These are phyloP conservation scores for Agrocybe praecox DNA, from an alignment of 768 basidiomycete genomes.

Conservation along the genomic window DNA sequence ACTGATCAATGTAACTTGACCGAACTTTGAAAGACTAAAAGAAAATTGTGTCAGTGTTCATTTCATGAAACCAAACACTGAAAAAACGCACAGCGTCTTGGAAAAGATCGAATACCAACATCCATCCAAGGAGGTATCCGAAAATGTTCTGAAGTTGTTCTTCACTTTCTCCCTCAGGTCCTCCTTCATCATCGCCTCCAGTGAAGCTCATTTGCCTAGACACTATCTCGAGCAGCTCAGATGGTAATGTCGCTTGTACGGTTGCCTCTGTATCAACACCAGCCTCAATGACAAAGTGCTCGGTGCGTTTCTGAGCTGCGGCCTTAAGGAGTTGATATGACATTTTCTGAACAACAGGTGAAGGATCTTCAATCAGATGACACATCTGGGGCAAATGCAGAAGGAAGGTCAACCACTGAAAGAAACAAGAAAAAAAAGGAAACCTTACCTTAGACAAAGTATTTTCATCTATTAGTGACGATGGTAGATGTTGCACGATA, in stretches of 20 bases:
- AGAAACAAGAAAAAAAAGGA: too few species aligned
- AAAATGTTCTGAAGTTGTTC: conserved; percentile 46
- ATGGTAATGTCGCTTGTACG: conserved; percentile 47
- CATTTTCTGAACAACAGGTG: conserved; percentile 69
- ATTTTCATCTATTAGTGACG: conserved; percentile 59
- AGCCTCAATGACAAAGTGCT: conserved; percentile 84
- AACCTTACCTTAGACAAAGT: conserved; percentile 62
- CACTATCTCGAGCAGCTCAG: conserved; percentile 66
- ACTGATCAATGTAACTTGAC: conserved; percentile 82
- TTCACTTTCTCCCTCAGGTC: conserved; percentile 36
- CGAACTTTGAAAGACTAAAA: conserved; percentile 85
- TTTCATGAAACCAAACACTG: not conserved
- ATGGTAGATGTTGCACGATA: conserved; percentile 68
- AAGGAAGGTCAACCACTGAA: not conserved
- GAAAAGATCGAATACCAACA: conserved; percentile 87
- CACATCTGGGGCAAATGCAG: conserved; percentile 60
- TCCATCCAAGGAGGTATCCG: conserved; percentile 83
- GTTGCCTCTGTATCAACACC: conserved; percentile 68
- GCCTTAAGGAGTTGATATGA: conserved; percentile 72
- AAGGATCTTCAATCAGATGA: conserved; percentile 72
- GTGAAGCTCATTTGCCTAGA: conserved; percentile 41
- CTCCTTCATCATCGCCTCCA: conserved; percentile 33
- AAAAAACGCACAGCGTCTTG: conserved; percentile 67
- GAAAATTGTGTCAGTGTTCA: conserved; percentile 1
- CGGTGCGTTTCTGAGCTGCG: conserved; percentile 76